Evolutionary conservation across 768 basidiomycete genomes (phyloP), one percentile per base, ranked within the genome.

Genomic region (Lactarius tabidus): DNA sequence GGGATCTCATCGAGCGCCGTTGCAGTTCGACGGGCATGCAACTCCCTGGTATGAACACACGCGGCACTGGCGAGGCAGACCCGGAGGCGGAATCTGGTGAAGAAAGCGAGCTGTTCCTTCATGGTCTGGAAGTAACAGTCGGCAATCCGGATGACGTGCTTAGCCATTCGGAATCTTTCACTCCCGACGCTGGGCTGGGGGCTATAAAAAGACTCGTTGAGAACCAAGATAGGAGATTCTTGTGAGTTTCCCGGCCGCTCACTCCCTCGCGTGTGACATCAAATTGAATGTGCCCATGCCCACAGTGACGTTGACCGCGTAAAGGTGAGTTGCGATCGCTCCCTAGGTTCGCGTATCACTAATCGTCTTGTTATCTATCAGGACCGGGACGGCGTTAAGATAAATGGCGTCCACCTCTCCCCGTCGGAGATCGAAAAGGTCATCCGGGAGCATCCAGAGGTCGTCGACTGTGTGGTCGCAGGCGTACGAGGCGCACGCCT

Each of bases 371-470:
- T 18, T 26, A n/a, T 57, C 89, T n/a, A n/a, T n/a, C n/a, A n/a
- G n/a, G n/a, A n/a, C n/a, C n/a, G 26, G 85, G 91, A 92, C 70
- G 90, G 85, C 0, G 78, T 93, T 28, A 92, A 92, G 73, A 81
- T 92, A 3, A 89, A 88, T 0, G 91, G 90, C 1, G 79, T 78
- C 55, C 91, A 93, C 74, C 90, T 92, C 0, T 90, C 90, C 0
- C 90, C 90, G 1, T 80, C 82, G 17, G 91, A 93, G 72, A 87
- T 92, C 58, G 91, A 92, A 71, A 79, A 84, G 29, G 81, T 80
- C 29, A 77, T 93, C 0, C 79, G 85, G 20, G 78, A 77, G 0
- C 83, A 91, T 39, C 88, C 89, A 0, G 80, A 80, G 12, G 82
- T 91, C 66, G 74, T 72, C 12, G 91, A 92, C 68, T 88, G 78